phyloP scores from a whole-genome alignment of 768 basidiomycete species.

The Cystobasidium ongulense region DNA sequence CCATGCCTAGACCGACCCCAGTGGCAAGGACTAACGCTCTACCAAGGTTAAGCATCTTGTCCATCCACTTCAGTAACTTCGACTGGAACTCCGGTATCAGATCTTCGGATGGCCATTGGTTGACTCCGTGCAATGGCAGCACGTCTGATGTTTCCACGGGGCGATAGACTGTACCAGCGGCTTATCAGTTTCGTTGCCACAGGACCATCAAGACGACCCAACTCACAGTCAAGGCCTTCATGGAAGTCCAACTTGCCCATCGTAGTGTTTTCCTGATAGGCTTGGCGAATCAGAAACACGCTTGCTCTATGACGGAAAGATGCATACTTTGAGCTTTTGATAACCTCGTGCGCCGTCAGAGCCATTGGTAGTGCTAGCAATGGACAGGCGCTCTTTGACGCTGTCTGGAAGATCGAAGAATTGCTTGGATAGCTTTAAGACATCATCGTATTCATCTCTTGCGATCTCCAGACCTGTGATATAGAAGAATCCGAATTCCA shows the following conservation, averaged over 20 bases:
- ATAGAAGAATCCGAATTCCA: conserved; percentile 14
- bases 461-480: conserved; percentile 3
- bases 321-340: conserved; percentile 60
- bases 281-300: no score
- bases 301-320: no score
- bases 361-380: background rate
- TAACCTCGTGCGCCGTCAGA: conserved; percentile 55
- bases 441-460: background rate
- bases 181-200: background rate
- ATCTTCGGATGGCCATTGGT: conserved; percentile 64
- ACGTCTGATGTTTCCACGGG: conserved; percentile 52
- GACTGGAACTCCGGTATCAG: conserved; percentile 53
- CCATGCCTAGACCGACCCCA: conserved; percentile 70
- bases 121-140: conserved; percentile 69
- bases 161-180: background rate
- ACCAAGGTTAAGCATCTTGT: conserved; percentile 77
- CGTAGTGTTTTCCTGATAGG: background rate
- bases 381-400: background rate
- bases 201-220: conserved; percentile 47
- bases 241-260: background rate
- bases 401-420: background rate
- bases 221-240: conserved; percentile 75
- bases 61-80: conserved; percentile 65
- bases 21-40: conserved; percentile 84
- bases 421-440: background rate